These are phyloP conservation scores for Coemansia sp. DNA, from an alignment of 192 early-diverging fungal species.

Conservation along the genomic window DNA sequence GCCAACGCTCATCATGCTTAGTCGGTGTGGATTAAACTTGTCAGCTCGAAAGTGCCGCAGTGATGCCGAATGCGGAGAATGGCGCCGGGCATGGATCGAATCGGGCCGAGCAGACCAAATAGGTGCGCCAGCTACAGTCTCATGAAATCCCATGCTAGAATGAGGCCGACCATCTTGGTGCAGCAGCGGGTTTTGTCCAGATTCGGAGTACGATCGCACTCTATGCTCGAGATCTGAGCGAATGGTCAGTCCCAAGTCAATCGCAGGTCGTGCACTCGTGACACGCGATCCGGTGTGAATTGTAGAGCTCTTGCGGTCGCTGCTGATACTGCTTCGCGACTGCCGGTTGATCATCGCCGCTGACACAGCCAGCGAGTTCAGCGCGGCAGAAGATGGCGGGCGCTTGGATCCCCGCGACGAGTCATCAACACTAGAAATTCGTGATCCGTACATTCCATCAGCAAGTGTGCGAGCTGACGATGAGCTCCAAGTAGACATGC, in stretches of 20 bases:
- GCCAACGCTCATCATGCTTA: conserved; percentile 29
- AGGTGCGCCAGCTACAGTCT: conserved; percentile 21
- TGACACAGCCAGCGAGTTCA: conserved; percentile 33
- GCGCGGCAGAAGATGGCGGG: conserved; percentile 27
- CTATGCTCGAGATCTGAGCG: conserved; percentile 48
- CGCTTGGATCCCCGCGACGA: conserved; percentile 16
- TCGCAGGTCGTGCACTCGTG: conserved; percentile 16
- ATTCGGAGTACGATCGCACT: conserved; percentile 52
- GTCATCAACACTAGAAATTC: conserved; percentile 32
- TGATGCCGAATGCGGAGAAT: conserved; percentile 43
- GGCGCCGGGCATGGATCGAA: conserved; percentile 15
- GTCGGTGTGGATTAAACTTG: conserved; percentile 25
- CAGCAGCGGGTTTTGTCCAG: conserved; percentile 21
- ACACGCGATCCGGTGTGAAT: conserved; percentile 1
- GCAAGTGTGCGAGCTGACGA: conserved; percentile 45
- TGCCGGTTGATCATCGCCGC: conserved; percentile 29
- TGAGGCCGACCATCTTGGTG: conserved; percentile 27
- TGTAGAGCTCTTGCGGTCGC: conserved; percentile 1
- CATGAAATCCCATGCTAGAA: conserved; percentile 52
- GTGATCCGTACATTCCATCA: conserved; percentile 20
- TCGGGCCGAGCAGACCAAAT: conserved; percentile 23
- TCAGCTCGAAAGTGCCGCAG: conserved; percentile 30
- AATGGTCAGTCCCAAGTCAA: conserved; percentile 47
- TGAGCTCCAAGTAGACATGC: conserved; percentile 55
- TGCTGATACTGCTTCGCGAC: conserved; percentile 4